phyloP scores from a whole-genome alignment of 2,329 filamentous ascomycete species.

The Anisogramma anomala region DNA sequence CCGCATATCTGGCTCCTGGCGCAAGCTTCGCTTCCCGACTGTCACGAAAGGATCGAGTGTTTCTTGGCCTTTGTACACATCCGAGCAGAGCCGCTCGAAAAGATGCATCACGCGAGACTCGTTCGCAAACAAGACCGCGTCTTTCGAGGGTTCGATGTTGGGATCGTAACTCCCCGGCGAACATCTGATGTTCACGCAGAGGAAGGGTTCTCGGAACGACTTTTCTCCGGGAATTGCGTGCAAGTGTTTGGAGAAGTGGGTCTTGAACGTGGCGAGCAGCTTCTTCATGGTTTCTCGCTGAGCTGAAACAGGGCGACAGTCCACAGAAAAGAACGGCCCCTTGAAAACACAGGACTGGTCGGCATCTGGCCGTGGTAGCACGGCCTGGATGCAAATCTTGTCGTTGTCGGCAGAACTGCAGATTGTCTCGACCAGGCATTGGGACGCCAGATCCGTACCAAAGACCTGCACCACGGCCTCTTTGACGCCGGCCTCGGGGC shows the following conservation, averaged over 20 bases:
- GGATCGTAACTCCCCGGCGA: constrained; percentile 53
- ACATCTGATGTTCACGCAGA: constrained; percentile 53
- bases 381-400: constrained; percentile 41
- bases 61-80: constrained; percentile 24
- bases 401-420: neutral
- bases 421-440: constrained; percentile 35
- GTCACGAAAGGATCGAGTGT: neutral
- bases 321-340: constrained; percentile 55
- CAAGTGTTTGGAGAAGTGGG: constrained; percentile 29
- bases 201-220: constrained; percentile 41
- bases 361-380: constrained; percentile 43
- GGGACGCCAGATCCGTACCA: constrained; percentile 41
- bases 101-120: constrained; percentile 33
- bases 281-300: constrained; percentile 47
- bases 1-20: constrained; percentile 2
- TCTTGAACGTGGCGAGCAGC: constrained; percentile 41
- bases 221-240: constrained; percentile 18
- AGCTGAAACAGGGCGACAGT: constrained; percentile 51
- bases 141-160: constrained; percentile 61
- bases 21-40: constrained; percentile 5
- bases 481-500: constrained; percentile 33
- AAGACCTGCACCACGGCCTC: constrained; percentile 53
- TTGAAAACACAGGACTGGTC: constrained; percentile 32
- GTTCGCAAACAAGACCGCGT: constrained; percentile 57
- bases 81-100: constrained; percentile 34